Conservation (phyloP, 345 rosid genomes). For the Nephelium lappaceum region DNA sequence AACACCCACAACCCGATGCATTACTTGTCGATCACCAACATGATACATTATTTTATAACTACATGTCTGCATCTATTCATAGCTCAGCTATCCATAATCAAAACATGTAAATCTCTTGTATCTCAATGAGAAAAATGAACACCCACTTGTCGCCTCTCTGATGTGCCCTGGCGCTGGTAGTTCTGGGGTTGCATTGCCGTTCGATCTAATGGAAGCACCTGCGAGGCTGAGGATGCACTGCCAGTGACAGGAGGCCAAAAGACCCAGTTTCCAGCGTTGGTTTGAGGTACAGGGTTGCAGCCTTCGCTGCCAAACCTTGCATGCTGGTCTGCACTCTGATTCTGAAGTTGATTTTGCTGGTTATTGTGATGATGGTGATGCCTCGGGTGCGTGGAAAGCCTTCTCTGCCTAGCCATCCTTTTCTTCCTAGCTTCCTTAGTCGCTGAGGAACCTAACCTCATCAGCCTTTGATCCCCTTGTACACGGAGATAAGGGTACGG, state of each 20-base stretch:
- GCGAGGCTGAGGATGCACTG: slow-evolving; percentile 24
- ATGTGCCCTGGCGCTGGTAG: slow-evolving; percentile 48
- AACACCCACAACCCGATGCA: not conserved
- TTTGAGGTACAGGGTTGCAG: slow-evolving; percentile 25
- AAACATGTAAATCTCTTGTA: slow-evolving; percentile 1
- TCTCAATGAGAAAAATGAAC: not conserved
- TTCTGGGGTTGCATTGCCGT: slow-evolving; percentile 45
- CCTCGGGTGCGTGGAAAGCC: slow-evolving; percentile 59
- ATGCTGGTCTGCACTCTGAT: slow-evolving; percentile 38
- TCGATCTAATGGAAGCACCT: slow-evolving; percentile 40
- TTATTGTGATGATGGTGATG: slow-evolving; percentile 31
- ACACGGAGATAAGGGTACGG: slow-evolving; percentile 49
- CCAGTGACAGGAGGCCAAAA: slow-evolving; percentile 51
- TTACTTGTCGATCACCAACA: not conserved
- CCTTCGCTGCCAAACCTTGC: slow-evolving; percentile 43
- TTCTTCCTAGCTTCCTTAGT: slow-evolving; percentile 97
- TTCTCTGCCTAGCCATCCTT: slow-evolving; percentile 95
- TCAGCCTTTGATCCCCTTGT: slow-evolving; percentile 49
- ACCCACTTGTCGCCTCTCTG: slow-evolving; percentile 76
- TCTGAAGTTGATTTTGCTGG: slow-evolving; percentile 46
- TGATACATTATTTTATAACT: not conserved
- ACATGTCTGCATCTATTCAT: not conserved
- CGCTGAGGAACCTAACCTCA: slow-evolving; percentile 69
- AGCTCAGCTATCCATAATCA: not conserved
- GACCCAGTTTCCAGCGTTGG: slow-evolving; percentile 58